Evolutionary conservation across 2,329 filamentous ascomycete species (phyloP).

Genomic region (Allantophomopsis cytisporea): DNA sequence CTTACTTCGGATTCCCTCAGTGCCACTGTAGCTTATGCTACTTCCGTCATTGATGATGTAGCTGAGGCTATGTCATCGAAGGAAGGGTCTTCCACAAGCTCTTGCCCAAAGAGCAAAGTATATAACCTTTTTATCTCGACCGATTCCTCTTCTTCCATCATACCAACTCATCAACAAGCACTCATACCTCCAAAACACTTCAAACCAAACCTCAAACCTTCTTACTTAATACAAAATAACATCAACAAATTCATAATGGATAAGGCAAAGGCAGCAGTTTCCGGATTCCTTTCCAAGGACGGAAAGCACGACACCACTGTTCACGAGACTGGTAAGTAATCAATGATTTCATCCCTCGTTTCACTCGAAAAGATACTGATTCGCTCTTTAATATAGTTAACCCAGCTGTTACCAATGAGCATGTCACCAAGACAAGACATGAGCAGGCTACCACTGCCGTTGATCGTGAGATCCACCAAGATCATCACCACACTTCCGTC

Average conservation of each 20-base stretch:
- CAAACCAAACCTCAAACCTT: conserved; percentile 1
- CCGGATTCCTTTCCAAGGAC: conserved; percentile 43
- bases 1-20: background rate
- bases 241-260: conserved; percentile 31
- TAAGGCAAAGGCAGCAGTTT: conserved; percentile 48
- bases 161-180: background rate
- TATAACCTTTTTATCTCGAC: background rate
- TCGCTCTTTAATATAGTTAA: conserved; percentile 25
- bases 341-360: background rate
- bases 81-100: background rate
- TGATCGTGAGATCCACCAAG: conserved; percentile 57
- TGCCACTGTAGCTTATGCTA: background rate
- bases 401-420: conserved; percentile 45
- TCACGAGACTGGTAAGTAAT: conserved; percentile 30
- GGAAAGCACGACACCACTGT: conserved; percentile 60
- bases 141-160: background rate
- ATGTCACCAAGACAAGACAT: conserved; percentile 42
- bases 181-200: conserved; percentile 2
- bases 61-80: conserved; percentile 1
- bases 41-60: conserved; percentile 13
- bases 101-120: background rate
- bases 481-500: conserved; percentile 57
- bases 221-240: background rate
- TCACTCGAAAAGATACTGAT: conserved; percentile 1
- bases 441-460: conserved; percentile 48